Conservation (phyloP, 164 flowering plant genomes). For the Stephania japonica region DNA sequence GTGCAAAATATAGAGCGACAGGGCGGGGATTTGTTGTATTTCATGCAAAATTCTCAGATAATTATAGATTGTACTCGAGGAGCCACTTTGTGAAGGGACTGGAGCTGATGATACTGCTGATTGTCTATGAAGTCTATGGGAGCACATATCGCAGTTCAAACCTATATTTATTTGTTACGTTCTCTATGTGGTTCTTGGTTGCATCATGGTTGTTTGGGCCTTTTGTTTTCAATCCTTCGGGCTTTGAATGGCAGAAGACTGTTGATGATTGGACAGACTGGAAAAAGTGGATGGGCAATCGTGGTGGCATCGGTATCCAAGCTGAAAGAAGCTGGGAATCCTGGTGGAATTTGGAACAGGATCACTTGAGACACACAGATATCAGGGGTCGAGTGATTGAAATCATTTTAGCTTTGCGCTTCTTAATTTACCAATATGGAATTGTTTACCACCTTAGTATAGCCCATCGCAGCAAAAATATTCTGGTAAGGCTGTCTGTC, state of each 20-base stretch:
- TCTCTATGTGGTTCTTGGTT: constrained; percentile 97
- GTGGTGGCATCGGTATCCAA: constrained; percentile 90
- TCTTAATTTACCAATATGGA: constrained; percentile 91
- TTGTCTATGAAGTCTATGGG: constrained; percentile 75
- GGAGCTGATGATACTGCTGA: constrained; percentile 63
- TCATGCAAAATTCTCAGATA: constrained; percentile 89
- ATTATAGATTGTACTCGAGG: constrained; percentile 85
- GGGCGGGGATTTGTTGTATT: constrained; percentile 96
- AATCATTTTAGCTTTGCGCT: constrained; percentile 74
- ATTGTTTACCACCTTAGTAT: constrained; percentile 90
- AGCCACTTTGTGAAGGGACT: constrained; percentile 96
- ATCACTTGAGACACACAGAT: constrained; percentile 64
- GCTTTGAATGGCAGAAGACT: constrained; percentile 98
- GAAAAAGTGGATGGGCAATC: constrained; percentile 99
- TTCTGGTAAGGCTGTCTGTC: constrained; percentile 46
- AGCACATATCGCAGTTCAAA: constrained; percentile 64
- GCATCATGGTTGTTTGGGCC: constrained; percentile 97
- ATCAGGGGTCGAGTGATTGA: constrained; percentile 73
- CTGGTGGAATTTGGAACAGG: constrained; percentile 93
- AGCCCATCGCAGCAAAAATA: constrained; percentile 52
- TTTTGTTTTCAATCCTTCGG: constrained; percentile 91
- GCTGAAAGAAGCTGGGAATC: constrained; percentile 92
- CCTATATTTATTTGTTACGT: constrained; percentile 67
- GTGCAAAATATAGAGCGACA: constrained; percentile 88
- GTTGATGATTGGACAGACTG: constrained; percentile 99